Base-by-base conservation (phyloP, 495 filamentous ascomycete species). In the Neurospora sp. region DNA sequence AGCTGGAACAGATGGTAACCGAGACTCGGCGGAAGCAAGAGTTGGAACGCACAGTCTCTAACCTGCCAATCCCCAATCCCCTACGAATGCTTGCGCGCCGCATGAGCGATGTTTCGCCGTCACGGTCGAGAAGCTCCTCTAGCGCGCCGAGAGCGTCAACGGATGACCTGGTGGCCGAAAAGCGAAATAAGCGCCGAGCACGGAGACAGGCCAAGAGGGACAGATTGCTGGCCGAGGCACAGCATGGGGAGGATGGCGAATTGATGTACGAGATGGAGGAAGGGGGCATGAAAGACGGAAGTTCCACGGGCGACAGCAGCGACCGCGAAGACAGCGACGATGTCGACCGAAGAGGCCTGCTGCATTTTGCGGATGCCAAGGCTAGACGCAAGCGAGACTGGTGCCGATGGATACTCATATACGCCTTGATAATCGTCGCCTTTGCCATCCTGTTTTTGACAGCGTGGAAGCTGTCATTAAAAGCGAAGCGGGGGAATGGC, bases 221-320 rank as follows among this genome's bases (percentile, higher is more conserved):
- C 27, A 79, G 84, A 73, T 74, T 87, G 73, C 71, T 86, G 77
- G 76, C 81, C 71, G 81, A 85, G 70, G 83, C 88, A 70, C 75
- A 86, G 74, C 79, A 86, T 59, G 87, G 86, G 8, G 91, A 93
- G 76, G 89, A 93, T 76, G 90, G 91, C 37, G 86, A 90, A 76
- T 81, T 95, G 79, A 92, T 97, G 90, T 93, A 91, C 78, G 92
- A 96, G 77, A 94, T 94, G 92, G 93, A 97, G 77, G 91, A 93
- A 76, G 91, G 93, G 17, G 87, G 89, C 8, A 87, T 89, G 75
- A 90, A 90, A 73, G 89, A 90, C 37, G 90, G 92, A 14, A 85
- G 83, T 72, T 79, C 77, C 7, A 86, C 86, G 0, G 86, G 86
- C 70, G 82, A 84, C 4, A 88, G 85, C 78, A 87, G 85, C 76